Base-by-base conservation (phyloP, 2,329 filamentous ascomycete genomes). In the Endoconidiophora polonica region DNA sequence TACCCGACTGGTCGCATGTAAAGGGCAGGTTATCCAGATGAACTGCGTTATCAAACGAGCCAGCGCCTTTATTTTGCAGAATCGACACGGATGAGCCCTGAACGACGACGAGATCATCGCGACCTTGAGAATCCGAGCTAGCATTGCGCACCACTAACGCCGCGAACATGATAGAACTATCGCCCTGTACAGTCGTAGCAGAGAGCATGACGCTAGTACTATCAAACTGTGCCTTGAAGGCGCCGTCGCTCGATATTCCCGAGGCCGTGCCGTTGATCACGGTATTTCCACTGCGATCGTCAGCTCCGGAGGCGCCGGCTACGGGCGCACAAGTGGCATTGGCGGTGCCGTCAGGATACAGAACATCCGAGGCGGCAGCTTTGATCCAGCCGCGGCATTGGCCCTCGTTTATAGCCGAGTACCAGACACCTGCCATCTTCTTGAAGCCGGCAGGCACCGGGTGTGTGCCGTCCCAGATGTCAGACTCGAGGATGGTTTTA, bases 381-480 rank as follows among this genome's bases (percentile, higher is more conserved):
- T 53, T 48, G 16, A 59, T 37, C 49, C 53, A 53, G 26, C 44
- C 54, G 2, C 40, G 37, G 6, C 54, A 53, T 16, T 53, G 43
- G 5, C 61, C 61, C 36, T 60, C 56, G 48, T 56, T 53, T 45
- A 65, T 58, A 20, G 59, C 57, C 0, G 43, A 50, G 48, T 60
- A 59, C 64, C 64, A 68, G 5, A 65, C 53, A 18, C 57, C 56
- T 29, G 66, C 66, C 66, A 69, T 68, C 58, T 67, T 66, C 41
- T 57, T 52, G 52, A 68, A 68, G 3, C 66, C 67, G 0, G 12
- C 56, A 29, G 66, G 63, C 18, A 59, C 57, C 1, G 66, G 67
- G 48, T 69, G 67, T 1, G 62, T 68, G 7, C 56, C 59, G 51
- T 69, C 67, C 0, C 56, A 58, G 43, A 68, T 55, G 41, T 68